Evolutionary conservation across 768 basidiomycete species (phyloP), one percentile per base, ranked within the genome.

Genomic region (Auricularia heimuer): DNA sequence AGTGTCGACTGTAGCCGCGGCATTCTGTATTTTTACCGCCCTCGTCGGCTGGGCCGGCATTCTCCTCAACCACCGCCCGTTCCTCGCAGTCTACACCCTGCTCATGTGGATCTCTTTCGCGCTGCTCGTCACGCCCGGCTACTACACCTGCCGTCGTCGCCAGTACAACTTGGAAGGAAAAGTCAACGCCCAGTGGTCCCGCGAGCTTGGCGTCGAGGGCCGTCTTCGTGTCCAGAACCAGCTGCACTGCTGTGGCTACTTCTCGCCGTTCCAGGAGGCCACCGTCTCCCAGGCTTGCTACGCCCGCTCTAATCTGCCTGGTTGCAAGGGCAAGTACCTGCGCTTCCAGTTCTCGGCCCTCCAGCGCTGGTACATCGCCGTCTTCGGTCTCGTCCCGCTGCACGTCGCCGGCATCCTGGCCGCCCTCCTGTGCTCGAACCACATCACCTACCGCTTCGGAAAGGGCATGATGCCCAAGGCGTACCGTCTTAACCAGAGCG

Each of bases 391-490:
- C 63, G 89, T 88, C 14, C 89, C 89, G 1, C 70, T 84, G 12
- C 90, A 92, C 65, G 73, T 93, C 60, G 71, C 70, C 24, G 78
- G 87, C 72, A 90, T 90, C 70, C 66, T 89, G 66, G 77, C 79
- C 1, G 85, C 80, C 14, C 74, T 92, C 64, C 74, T 92, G 62
- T 92, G 88, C 73, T 86, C 86, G 29, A 92, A 90, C 75, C 90
- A 92, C 69, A 85, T 93, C 72, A 92, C 90, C 24, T 92, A 91
- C 73, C 81, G 90, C 62, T 92, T 92, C 73, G 90, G 90, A 10
- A 92, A 92, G 78, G 90, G 91, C 66, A 86, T 92, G 85, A 90
- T 88, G 81, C 90, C 90, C 65, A 89, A 90, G 78, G 84, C 87
- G 14, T 92, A 93, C 74, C 79, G 89, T 42, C 79, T 92, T 56